phyloP scores from a whole-genome alignment of 306 rosid species.

The Cicer cuneatum region DNA sequence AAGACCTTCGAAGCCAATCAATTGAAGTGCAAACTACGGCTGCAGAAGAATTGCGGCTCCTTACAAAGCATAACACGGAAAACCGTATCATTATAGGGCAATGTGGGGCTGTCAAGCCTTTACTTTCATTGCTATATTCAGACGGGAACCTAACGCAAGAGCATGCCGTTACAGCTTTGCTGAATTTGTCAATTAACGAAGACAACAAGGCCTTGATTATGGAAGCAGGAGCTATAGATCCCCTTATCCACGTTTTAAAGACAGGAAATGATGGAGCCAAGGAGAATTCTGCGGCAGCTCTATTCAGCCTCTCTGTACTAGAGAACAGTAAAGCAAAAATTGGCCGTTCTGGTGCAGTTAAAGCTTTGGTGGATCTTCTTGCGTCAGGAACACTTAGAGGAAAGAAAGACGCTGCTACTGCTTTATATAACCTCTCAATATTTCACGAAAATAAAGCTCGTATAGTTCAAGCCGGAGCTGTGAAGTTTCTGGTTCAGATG shows the following conservation, averaged over 20 bases:
- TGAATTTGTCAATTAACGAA: slow-evolving; percentile 85
- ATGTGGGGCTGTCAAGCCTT: slow-evolving; percentile 71
- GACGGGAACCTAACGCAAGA: slow-evolving; percentile 71
- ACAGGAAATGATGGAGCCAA: slow-evolving; percentile 84
- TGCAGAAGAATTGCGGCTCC: slow-evolving; percentile 91
- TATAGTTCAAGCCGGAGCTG: slow-evolving; percentile 93
- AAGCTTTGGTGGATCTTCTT: slow-evolving; percentile 89
- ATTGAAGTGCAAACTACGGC: slow-evolving; percentile 72
- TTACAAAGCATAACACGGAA: slow-evolving; percentile 81
- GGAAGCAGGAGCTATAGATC: slow-evolving; percentile 86
- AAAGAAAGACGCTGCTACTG: slow-evolving; percentile 96
- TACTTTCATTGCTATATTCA: slow-evolving; percentile 76
- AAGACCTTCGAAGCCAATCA: slow-evolving; percentile 72
- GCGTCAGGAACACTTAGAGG: slow-evolving; percentile 87
- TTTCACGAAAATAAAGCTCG: slow-evolving; percentile 95
- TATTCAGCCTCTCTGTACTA: slow-evolving; percentile 88
- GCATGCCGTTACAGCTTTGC: slow-evolving; percentile 93
- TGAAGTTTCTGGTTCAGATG: slow-evolving; percentile 76
- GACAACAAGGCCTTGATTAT: slow-evolving; percentile 83
- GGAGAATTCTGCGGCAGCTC: slow-evolving; percentile 93
- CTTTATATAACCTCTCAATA: slow-evolving; percentile 88
- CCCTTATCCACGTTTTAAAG: slow-evolving; percentile 78
- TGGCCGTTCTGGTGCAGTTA: slow-evolving; percentile 92
- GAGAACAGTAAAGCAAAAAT: slow-evolving; percentile 88
- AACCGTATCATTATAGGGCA: slow-evolving; percentile 79